Conservation (phyloP, 208 protist genomes). For the Acanthamoeba culbertsoni region DNA sequence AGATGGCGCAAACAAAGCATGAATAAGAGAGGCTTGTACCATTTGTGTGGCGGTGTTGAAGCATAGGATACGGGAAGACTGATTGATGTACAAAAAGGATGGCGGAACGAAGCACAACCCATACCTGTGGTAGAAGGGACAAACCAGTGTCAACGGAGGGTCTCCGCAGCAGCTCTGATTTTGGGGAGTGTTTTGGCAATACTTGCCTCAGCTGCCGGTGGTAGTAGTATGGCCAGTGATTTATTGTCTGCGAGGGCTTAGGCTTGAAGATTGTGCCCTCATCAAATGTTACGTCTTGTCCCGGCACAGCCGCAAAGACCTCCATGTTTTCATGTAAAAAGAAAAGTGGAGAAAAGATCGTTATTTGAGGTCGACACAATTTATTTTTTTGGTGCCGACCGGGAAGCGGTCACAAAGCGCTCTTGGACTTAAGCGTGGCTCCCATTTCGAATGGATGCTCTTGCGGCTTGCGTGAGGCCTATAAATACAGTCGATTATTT, state of each 20-base stretch:
- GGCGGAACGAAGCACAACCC: background rate
- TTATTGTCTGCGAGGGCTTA: background rate
- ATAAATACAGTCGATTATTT: background rate
- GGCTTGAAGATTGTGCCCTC: background rate
- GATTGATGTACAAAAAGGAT: background rate
- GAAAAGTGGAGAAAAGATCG: background rate
- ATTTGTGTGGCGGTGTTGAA: background rate
- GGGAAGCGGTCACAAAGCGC: background rate
- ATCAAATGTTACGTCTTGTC: background rate
- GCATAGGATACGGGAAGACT: background rate
- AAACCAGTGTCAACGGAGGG: too few relatives aligned
- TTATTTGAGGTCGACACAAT: background rate
- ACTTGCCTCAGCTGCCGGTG: background rate
- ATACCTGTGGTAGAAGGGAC: background rate
- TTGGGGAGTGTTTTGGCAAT: too few relatives aligned
- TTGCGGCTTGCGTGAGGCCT: conserved; percentile 21
- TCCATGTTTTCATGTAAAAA: background rate
- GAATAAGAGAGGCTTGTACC: background rate
- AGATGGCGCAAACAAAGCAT: background rate
- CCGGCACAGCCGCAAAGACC: background rate
- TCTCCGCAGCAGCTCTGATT: too few relatives aligned
- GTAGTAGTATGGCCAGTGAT: background rate
- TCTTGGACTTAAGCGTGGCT: conserved; percentile 9
- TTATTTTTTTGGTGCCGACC: background rate
- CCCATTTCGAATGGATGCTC: conserved; percentile 44